Conservation (phyloP, 352 stramenopile species). For the Peronospora tabacina region DNA sequence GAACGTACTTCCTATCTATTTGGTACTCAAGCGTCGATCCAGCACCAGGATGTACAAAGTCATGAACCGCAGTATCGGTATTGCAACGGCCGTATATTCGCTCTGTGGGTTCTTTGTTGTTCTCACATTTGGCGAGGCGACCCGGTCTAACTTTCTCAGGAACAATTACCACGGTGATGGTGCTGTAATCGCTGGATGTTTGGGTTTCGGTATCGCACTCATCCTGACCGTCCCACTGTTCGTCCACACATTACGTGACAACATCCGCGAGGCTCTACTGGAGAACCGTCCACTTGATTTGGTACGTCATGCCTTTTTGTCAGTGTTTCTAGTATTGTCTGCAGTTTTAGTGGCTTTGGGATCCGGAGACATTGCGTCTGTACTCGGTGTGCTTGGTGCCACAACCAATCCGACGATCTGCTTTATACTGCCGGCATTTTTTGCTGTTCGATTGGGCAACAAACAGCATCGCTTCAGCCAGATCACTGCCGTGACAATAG, state of each 20-base stretch:
- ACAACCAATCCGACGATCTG: constrained; percentile 86
- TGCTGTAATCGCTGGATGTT: constrained; percentile 53
- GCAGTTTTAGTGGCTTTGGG: constrained; percentile 59
- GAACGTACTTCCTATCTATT: constrained; percentile 85
- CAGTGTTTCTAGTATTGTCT: constrained; percentile 39
- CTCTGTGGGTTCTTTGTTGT: constrained; percentile 77
- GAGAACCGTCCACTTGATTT: constrained; percentile 43
- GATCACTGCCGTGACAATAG: constrained; percentile 35
- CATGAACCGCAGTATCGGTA: constrained; percentile 76
- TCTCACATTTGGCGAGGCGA: constrained; percentile 75
- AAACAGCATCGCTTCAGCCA: constrained; percentile 38
- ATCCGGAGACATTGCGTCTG: constrained; percentile 70
- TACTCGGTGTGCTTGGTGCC: constrained; percentile 73
- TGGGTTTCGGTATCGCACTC: constrained; percentile 77
- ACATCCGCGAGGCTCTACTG: constrained; percentile 63
- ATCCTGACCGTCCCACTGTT: constrained; percentile 82
- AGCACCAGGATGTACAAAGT: constrained; percentile 85
- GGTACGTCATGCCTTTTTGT: constrained; percentile 44
- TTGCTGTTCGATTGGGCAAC: constrained; percentile 48
- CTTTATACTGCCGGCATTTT: constrained; percentile 82
- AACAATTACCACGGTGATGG: constrained; percentile 80
- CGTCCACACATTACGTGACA: constrained; percentile 78
- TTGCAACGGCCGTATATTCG: constrained; percentile 68
- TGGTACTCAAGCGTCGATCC: constrained; percentile 81
- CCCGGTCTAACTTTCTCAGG: constrained; percentile 79